A percentile compares a stretch with the other conserved stretches of the same genome.
These are phyloP conservation scores for Rhodotorula mucilaginosa DNA, from an alignment of 1,284 basidiomycete species.

Conservation along the genomic window DNA sequence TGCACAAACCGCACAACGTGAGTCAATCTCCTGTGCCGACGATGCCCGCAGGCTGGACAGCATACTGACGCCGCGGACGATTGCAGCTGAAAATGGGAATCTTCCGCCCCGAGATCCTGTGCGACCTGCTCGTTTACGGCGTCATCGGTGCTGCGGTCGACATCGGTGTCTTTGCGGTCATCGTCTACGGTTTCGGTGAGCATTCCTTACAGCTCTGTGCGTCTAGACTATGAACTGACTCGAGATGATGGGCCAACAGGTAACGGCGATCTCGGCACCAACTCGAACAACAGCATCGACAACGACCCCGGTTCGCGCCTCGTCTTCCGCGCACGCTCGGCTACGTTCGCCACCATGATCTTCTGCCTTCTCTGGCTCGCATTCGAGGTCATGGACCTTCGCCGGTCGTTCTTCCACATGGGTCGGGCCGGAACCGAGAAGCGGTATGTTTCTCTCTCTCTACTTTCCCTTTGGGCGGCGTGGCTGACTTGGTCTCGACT, in stretches of 20 bases:
- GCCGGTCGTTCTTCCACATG: slow-evolving; percentile 48
- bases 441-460: slow-evolving; percentile 52
- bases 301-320: slow-evolving; percentile 42
- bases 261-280: slow-evolving; percentile 21
- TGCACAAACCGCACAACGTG: slow-evolving; percentile 41
- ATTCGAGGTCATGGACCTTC: slow-evolving; percentile 48
- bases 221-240: background rate
- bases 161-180: slow-evolving; percentile 51
- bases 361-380: slow-evolving; percentile 46
- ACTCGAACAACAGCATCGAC: slow-evolving; percentile 47
- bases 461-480: slow-evolving; percentile 41
- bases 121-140: slow-evolving; percentile 65
- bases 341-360: slow-evolving; percentile 45
- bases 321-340: slow-evolving; percentile 49
- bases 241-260: background rate
- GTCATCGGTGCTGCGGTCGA: slow-evolving; percentile 61
- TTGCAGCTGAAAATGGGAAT: slow-evolving; percentile 45
- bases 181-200: slow-evolving; percentile 53
- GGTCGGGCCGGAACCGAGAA: slow-evolving; percentile 35
- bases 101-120: slow-evolving; percentile 49
- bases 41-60: too few relatives aligned
- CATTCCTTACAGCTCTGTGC: background rate
- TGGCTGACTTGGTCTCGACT: background rate
- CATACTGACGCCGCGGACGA: background rate
- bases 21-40: too few relatives aligned